These are phyloP conservation scores for Iberis amara DNA, from an alignment of 441 rosid genomes.

Conservation along the genomic window DNA sequence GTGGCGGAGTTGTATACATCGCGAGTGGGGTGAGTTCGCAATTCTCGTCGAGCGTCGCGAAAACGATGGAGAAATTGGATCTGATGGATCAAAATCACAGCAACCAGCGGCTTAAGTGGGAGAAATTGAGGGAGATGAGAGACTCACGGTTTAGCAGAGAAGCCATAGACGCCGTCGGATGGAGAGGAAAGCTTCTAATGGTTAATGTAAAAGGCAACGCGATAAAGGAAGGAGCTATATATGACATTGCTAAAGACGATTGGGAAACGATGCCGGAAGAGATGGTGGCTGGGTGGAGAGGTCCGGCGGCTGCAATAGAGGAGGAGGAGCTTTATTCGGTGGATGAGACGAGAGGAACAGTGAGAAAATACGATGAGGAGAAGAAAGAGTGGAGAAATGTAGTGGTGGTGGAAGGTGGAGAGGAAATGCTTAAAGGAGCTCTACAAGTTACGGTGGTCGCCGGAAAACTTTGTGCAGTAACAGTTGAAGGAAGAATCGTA, in stretches of 20 bases:
- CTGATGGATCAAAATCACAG: conserved; percentile 11
- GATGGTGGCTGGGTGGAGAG: conserved; percentile 52
- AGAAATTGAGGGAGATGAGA: conserved; percentile 35
- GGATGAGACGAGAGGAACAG: conserved; percentile 39
- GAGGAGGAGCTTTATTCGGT: conserved; percentile 45
- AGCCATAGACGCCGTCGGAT: conserved; percentile 44
- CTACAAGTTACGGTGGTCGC: conserved; percentile 38
- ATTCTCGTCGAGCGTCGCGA: conserved; percentile 35
- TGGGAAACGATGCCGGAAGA: conserved; percentile 52
- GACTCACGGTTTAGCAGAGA: conserved; percentile 55
- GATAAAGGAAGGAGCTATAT: conserved; percentile 41
- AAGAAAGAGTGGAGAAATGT: conserved; percentile 41
- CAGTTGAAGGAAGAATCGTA: conserved; percentile 26
- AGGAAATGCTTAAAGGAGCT: conserved; percentile 37
- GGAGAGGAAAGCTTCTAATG: conserved; percentile 46
- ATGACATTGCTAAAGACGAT: conserved; percentile 32
- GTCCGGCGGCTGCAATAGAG: conserved; percentile 48
- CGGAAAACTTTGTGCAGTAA: conserved; percentile 43
- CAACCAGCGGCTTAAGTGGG: conserved; percentile 38
- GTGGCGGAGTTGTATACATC: conserved; percentile 34
- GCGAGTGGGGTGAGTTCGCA: conserved; percentile 43
- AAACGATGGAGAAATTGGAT: conserved; percentile 48
- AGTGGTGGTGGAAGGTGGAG: conserved; percentile 27
- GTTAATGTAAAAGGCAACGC: conserved; percentile 54
- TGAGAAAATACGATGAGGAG: conserved; percentile 38